Percentiles rank a stretch among this genome's conserved stretches.
Evolutionary conservation across 208 protist genomes (phyloP).

Genomic region (Crithidia acanthocephali): DNA sequence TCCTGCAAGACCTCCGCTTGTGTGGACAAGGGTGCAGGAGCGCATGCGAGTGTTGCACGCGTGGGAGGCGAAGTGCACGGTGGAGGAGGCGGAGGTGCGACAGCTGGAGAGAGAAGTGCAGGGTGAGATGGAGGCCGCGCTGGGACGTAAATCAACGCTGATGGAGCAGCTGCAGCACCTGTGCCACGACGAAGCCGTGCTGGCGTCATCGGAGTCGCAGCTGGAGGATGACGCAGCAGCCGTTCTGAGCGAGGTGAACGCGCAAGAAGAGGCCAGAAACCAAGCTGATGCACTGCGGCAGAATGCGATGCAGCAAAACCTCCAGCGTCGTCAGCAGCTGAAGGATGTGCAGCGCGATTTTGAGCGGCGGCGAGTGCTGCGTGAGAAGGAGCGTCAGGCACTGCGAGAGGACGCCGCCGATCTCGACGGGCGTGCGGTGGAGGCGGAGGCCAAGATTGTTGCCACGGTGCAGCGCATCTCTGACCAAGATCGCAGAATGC

Average conservation of each 20-base stretch:
- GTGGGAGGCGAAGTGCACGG: constrained; percentile 7
- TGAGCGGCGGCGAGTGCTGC: neutral
- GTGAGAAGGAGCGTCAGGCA: neutral
- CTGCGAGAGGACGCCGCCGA: neutral
- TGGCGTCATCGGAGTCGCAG: neutral
- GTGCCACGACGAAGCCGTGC: constrained; percentile 7
- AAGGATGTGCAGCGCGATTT: neutral
- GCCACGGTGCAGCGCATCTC: constrained; percentile 4
- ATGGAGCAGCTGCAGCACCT: constrained; percentile 4
- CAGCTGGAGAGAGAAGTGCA: constrained; percentile 5
- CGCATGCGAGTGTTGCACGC: constrained; percentile 13
- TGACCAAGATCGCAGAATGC: neutral
- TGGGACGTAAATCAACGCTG: constrained; percentile 5
- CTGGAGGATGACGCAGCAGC: neutral
- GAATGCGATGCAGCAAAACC: neutral
- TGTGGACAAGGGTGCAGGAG: constrained; percentile 3
- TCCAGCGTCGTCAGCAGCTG: constrained; percentile 8
- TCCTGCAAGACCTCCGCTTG: neutral
- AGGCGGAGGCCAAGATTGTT: neutral
- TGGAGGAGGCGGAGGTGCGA: constrained; percentile 12
- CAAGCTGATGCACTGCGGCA: neutral
- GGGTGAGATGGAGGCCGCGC: constrained; percentile 1
- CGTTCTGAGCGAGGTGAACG: neutral
- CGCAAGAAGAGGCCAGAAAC: too few species aligned
- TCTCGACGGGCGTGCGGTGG: neutral